These are phyloP conservation scores for Phylloporus arenicola DNA, from an alignment of 768 basidiomycete genomes.

Conservation along the genomic window DNA sequence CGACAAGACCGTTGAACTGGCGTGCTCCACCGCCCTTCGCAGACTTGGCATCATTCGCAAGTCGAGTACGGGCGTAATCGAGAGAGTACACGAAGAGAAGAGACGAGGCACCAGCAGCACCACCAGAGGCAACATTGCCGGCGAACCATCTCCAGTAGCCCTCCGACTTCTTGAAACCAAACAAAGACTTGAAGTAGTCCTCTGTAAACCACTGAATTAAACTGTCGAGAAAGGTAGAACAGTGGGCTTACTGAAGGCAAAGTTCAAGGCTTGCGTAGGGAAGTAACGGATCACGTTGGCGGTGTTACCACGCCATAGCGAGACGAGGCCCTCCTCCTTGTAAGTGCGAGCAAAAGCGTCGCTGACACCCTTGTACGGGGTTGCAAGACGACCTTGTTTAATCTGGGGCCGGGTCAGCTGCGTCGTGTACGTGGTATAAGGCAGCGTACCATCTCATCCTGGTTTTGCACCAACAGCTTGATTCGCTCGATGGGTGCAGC, in stretches of 20 bases:
- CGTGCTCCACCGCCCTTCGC: slow-evolving; percentile 86
- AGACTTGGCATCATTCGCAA: slow-evolving; percentile 96
- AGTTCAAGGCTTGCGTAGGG: slow-evolving; percentile 99
- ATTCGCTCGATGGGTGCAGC: slow-evolving; percentile 99
- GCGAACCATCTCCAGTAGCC: slow-evolving; percentile 99
- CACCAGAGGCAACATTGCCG: slow-evolving; percentile 98
- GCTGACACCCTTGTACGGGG: slow-evolving; percentile 92
- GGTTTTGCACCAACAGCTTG: slow-evolving; percentile 97
- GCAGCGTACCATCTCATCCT: slow-evolving; percentile 95
- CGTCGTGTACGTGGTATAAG: background rate
- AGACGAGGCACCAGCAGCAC: slow-evolving; percentile 98
- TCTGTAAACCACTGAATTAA: slow-evolving; percentile 34
- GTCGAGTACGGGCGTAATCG: slow-evolving; percentile 98
- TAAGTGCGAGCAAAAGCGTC: slow-evolving; percentile 94
- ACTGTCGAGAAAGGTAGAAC: background rate
- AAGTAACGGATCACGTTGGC: slow-evolving; percentile 99
- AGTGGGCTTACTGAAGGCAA: slow-evolving; percentile 80
- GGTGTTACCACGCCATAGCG: slow-evolving; percentile 99
- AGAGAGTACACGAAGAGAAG: slow-evolving; percentile 99
- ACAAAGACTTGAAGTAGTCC: slow-evolving; percentile 98
- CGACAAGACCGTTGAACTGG: slow-evolving; percentile 98
- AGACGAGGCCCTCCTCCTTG: slow-evolving; percentile 89
- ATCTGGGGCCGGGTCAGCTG: slow-evolving; percentile 49
- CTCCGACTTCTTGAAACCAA: slow-evolving; percentile 97
- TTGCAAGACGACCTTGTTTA: slow-evolving; percentile 96